phyloP scores from a whole-genome alignment of 2,329 filamentous ascomycete species.

The Talaromyces amestolkiae region DNA sequence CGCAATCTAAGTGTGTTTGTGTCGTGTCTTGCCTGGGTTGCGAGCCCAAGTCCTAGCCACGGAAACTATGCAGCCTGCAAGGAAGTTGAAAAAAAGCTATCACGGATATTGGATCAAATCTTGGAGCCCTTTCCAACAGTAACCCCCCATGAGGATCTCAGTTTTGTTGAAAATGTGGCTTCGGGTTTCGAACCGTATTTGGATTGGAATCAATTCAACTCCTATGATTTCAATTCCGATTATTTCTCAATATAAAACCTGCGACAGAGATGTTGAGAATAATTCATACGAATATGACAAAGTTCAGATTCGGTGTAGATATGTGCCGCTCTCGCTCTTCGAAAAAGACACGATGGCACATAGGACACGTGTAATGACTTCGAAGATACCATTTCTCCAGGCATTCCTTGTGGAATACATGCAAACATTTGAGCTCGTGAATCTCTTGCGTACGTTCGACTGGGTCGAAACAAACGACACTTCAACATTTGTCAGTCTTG shows the following conservation, averaged over 20 bases:
- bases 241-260: constrained; percentile 17
- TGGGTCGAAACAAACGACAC: constrained; percentile 40
- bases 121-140: constrained; percentile 34
- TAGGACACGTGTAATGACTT: constrained; percentile 39
- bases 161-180: constrained; percentile 30
- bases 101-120: constrained; percentile 35
- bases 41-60: constrained; percentile 32
- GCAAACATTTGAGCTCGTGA: constrained; percentile 38
- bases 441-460: constrained; percentile 37
- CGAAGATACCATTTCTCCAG: constrained; percentile 41
- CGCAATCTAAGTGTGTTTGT: constrained; percentile 25
- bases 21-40: constrained; percentile 32
- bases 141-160: constrained; percentile 23
- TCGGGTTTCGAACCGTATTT: constrained; percentile 33
- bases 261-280: too few relatives aligned
- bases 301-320: constrained; percentile 32
- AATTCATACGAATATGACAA: constrained; percentile 37
- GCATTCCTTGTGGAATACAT: constrained; percentile 42
- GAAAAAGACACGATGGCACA: constrained; percentile 39
- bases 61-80: constrained; percentile 37
- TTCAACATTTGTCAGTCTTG: constrained; percentile 20
- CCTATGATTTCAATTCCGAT: constrained; percentile 34
- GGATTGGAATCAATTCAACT: constrained; percentile 34
- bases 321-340: constrained; percentile 27
- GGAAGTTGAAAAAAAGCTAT: constrained; percentile 36